These are phyloP conservation scores for Nepenthes mirabilis DNA, from an alignment of 148 eudicot genomes.

Conservation along the genomic window DNA sequence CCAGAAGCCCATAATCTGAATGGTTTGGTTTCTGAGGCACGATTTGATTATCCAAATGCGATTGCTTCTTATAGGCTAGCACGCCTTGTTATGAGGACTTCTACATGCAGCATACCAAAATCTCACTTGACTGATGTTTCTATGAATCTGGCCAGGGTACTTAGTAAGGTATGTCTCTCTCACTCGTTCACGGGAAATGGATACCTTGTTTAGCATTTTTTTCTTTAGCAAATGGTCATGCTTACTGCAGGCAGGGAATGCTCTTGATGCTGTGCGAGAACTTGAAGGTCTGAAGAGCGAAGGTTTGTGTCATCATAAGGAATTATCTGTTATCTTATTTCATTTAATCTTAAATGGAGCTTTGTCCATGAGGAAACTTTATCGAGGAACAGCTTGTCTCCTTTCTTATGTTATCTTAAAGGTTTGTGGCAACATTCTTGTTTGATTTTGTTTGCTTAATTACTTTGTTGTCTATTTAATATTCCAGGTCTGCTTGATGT, in stretches of 20 bases:
- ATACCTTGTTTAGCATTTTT: background rate
- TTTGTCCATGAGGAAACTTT: background rate
- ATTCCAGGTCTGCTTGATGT: slow-evolving; percentile 62
- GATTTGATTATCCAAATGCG: slow-evolving; percentile 60
- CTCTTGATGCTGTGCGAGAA: slow-evolving; percentile 50
- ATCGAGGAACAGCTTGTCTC: too few species aligned
- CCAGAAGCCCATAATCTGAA: slow-evolving; percentile 82
- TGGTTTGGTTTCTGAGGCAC: slow-evolving; percentile 78
- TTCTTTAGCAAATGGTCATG: slow-evolving; percentile 3
- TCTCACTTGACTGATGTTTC: slow-evolving; percentile 41
- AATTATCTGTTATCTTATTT: background rate
- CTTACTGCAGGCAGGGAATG: slow-evolving; percentile 62
- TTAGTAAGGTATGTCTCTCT: slow-evolving; percentile 41
- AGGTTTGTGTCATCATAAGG: slow-evolving; percentile 35
- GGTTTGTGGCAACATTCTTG: background rate
- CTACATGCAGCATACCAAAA: slow-evolving; percentile 25
- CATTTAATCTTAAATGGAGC: background rate
- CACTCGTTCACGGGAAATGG: background rate
- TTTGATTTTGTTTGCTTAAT: slow-evolving; percentile 1
- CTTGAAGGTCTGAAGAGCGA: slow-evolving; percentile 47
- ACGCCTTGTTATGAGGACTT: slow-evolving; percentile 37
- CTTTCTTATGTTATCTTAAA: too few species aligned
- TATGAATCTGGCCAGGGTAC: slow-evolving; percentile 76
- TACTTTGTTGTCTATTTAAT: slow-evolving; percentile 3
- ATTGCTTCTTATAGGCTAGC: slow-evolving; percentile 63